Evolutionary conservation across 495 filamentous ascomycete species (phyloP), one percentile per base, ranked within the genome.

Genomic region (Staphylotrichum tortipilum): DNA sequence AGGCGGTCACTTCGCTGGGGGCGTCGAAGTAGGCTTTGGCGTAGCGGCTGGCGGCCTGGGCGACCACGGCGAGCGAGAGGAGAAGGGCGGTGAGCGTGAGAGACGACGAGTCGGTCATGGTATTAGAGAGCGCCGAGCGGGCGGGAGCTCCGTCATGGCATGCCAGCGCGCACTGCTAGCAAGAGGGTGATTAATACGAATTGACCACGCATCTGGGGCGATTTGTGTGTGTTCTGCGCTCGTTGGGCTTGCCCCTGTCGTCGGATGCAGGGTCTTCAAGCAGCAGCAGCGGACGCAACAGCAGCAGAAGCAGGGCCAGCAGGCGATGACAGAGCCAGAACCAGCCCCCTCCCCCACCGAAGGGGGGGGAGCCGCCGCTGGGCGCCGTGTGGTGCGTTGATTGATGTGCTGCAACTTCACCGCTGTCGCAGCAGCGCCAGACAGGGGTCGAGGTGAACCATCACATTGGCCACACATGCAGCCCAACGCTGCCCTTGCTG

Each of bases 81-180:
- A 68, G 63, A 62, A 72, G 64, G 48, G 74, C 74, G 63, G 74
- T 73, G 59, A 76, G 64, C 23, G 67, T 64, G 34, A 75, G 58
- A 31, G 63, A 58, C 38, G 65, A 61, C 38, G 62, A 56, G 58
- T 68, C 64, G 55, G 61, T 60, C 69, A 73, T 72, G 34, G 47
- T 64, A 54, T 28, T 5, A 10, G 39, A 28, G 31, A 39, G 36
- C 10, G 30, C 23, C 22, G 31, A 39, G 36, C 10, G 30, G 18
- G 10, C 23, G 22, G 26, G 21, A 18, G 46, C 35, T 19, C 19
- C n/a, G 26, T 48, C 44, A 39, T 43, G 39, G 22, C 48, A 49
- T 53, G 49, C 24, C 34, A 38, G 24, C 17, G 31, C 18, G 22
- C n/a, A n/a, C n/a, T n/a, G n/a, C n/a, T 29, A n/a, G 4, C 40